phyloP scores from a whole-genome alignment of 1,284 basidiomycete genomes.

The Ganoderma multipileum region DNA sequence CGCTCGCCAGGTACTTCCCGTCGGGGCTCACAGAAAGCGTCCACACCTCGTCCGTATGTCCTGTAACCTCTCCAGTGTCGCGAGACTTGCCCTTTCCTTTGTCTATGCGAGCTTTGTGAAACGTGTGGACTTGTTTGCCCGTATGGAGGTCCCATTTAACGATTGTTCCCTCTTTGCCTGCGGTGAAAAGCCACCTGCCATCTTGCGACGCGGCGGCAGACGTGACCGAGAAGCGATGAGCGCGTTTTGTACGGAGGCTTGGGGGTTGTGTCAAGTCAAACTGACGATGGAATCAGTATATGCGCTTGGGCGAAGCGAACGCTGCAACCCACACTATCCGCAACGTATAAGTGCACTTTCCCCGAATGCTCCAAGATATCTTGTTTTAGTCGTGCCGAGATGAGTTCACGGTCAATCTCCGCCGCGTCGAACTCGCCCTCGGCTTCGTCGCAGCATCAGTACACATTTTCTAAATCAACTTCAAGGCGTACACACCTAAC shows the following conservation, averaged over 20 bases:
- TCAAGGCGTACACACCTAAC: constrained; percentile 58
- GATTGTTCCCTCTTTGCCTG: constrained; percentile 88
- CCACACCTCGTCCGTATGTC: constrained; percentile 89
- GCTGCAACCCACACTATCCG: constrained; percentile 61
- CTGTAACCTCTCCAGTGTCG: constrained; percentile 56
- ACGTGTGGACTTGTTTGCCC: constrained; percentile 62
- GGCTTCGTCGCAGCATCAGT: constrained; percentile 45
- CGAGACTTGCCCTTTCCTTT: constrained; percentile 71
- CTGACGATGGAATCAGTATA: constrained; percentile 30
- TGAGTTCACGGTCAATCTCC: constrained; percentile 91
- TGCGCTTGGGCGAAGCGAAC: not conserved
- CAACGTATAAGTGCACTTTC: constrained; percentile 84
- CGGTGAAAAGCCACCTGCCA: constrained; percentile 75
- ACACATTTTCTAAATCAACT: not conserved
- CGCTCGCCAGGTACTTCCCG: constrained; percentile 86
- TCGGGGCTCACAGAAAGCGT: constrained; percentile 87
- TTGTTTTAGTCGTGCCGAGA: constrained; percentile 88
- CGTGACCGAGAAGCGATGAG: constrained; percentile 81
- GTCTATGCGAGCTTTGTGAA: constrained; percentile 61
- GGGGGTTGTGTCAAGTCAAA: constrained; percentile 53
- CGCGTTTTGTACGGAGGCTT: constrained; percentile 63
- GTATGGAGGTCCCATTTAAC: constrained; percentile 79
- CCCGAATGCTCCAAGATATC: constrained; percentile 89
- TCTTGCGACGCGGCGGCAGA: constrained; percentile 77
- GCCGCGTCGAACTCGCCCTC: constrained; percentile 93